Evolutionary conservation across 2,329 filamentous ascomycete genomes (phyloP), one percentile per base, ranked within the genome.

Genomic region (Aspergillus spinulosporus): DNA sequence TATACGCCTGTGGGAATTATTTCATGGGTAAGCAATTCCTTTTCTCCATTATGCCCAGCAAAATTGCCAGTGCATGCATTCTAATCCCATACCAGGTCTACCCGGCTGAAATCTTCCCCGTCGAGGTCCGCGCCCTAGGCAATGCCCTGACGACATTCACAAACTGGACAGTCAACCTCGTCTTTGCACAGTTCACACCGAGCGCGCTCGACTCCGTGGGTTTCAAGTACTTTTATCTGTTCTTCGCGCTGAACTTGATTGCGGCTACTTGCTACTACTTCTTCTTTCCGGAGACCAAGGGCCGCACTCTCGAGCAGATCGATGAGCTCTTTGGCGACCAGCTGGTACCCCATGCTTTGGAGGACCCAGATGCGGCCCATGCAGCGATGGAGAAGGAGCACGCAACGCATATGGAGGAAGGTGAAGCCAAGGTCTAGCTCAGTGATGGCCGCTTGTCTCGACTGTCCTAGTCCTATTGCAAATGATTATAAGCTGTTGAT

Each of bases 161-260:
- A 1, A 80, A 79, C 58, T 80, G 77, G 77, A 67, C 68, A 11
- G 53, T 78, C 26, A 79, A 76, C 57, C 66, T 82, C 3, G 66
- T 82, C 15, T 79, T 82, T 56, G 76, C 76, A 5, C 78, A 82
- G 55, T 80, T 80, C 58, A 76, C 75, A 3, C 80, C 80, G 0
- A 70, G 72, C 28, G 79, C 77, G 0, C 67, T 80, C 3, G 69
- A 68, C 0, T 65, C 60, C 1, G 67, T 81, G 14, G 76, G 74
- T 0, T 82, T 80, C 59, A 66, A 70, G 15, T 83, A 81, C 63
- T 82, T 80, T 44, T 80, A 80, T 62, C 69, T 76, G 9, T 80
- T 80, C 63, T 74, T 75, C 42, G 78, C 75, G 5, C 79, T 81
- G 64, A 81, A 80, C 57, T 70, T 79, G 64, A 70, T 72, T 12